phyloP scores from a whole-genome alignment of 1,139 yeast genomes.

The Magnusiomyces starmeri region DNA sequence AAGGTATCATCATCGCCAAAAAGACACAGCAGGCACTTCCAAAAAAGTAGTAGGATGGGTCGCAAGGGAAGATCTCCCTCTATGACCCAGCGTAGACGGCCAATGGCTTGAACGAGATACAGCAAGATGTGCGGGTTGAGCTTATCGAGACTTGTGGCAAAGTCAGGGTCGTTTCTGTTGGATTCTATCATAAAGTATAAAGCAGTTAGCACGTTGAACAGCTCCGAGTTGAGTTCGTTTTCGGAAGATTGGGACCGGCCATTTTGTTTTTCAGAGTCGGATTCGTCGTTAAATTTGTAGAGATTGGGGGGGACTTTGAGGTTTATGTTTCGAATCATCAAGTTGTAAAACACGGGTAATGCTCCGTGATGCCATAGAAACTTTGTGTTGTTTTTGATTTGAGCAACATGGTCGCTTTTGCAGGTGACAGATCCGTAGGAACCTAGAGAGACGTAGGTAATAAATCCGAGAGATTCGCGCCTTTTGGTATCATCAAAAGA shows the following conservation, averaged over 20 bases:
- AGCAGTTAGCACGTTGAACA: conserved; percentile 45
- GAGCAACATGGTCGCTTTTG: conserved; percentile 36
- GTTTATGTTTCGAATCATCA: conserved; percentile 18
- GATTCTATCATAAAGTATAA: conserved; percentile 44
- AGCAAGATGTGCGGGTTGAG: conserved; percentile 38
- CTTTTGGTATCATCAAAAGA: conserved; percentile 5
- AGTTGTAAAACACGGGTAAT: conserved; percentile 20
- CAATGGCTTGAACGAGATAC: conserved; percentile 46
- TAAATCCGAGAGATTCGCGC: conserved; percentile 18
- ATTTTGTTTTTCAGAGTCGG: too few species aligned
- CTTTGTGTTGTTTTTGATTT: conserved; percentile 31
- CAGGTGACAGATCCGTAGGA: conserved; percentile 33
- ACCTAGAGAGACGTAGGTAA: conserved; percentile 40
- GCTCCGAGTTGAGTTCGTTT: conserved; percentile 24
- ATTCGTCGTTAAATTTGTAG: conserved; percentile 7
- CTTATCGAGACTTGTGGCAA: conserved; percentile 28
- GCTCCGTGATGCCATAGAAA: conserved; percentile 23
- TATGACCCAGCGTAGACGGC: conserved; percentile 56
- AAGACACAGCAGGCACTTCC: conserved; percentile 54
- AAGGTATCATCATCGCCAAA: conserved; percentile 53
- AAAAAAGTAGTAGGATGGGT: conserved; percentile 42
- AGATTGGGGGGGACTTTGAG: conserved; percentile 19
- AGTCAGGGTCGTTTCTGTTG: conserved; percentile 25
- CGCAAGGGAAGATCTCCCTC: conserved; percentile 37
- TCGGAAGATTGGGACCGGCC: background rate